Evolutionary conservation across 148 eudicot genomes (phyloP), one percentile per base, ranked within the genome.

Genomic region (Diospyros kaki): DNA sequence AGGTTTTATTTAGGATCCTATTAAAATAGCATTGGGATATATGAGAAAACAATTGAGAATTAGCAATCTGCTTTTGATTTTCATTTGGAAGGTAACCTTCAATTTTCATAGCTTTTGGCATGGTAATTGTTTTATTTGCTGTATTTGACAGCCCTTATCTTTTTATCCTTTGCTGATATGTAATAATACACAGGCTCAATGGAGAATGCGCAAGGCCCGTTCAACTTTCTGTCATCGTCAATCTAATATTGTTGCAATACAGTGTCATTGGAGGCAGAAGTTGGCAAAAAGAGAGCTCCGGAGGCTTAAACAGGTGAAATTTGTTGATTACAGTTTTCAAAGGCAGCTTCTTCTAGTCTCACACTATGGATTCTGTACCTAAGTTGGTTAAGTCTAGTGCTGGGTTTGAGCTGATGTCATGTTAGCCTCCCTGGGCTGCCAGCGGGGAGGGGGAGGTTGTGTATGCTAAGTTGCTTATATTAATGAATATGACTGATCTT

Each of bases 241-340:
- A 74, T 79, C 87, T 75, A 84, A 89, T 68, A 86, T 95, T 79
- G 81, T 91, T 77, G 91, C 91, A 39, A 80, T 92, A 69, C 99
- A 95, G 73, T 80, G 94, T 81, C 87, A 87, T 69, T 95, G 97
- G 99, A 91, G 99, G 86, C 84, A 79, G 78, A 91, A 84, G 76
- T 67, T 87, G 85, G 99, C 99, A 52, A 88, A 84, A 77, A 86
- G 87, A 80, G 86, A 89, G 77, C 80, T 95, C 9, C 81, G 83
- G 76, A 83, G 79, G 86, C 97, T 95, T 78, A 95, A 89, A 80
- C 78, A 90, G 87, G 98, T 95, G 76, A 55, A 13, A 46, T 72
- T 73, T 58, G 15, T 45, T 56, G 3, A 54, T 2, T 38, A 73
- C 60, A 9, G 65, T 70, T 60, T 73, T 45, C 51, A 61, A 13